Percentiles rank a stretch among this genome's conserved stretches.
Conservation (phyloP, 768 basidiomycete genomes). For the Tephrocybe sp. region DNA sequence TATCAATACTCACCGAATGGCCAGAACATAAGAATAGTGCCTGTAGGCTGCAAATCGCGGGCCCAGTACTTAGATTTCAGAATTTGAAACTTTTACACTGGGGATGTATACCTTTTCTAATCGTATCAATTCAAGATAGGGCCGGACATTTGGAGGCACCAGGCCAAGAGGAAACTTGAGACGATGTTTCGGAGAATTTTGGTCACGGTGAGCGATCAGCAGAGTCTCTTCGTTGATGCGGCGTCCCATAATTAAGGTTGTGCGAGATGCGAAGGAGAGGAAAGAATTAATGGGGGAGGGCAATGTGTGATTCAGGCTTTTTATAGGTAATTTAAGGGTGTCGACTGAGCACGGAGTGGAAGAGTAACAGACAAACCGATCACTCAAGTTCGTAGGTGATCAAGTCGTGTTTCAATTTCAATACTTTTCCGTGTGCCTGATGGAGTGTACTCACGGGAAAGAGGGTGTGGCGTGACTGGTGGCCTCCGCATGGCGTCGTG, state of each 20-base stretch:
- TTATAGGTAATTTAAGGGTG: slow-evolving; percentile 9
- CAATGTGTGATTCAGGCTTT: slow-evolving; percentile 6
- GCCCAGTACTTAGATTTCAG: not conserved
- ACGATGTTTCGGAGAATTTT: slow-evolving; percentile 6
- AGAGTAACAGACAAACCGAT: not conserved
- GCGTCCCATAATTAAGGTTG: slow-evolving; percentile 17
- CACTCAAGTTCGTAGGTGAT: not conserved
- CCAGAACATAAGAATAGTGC: slow-evolving; percentile 52
- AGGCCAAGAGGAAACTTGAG: slow-evolving; percentile 14
- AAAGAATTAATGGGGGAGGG: not conserved
- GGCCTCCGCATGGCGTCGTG: slow-evolving; percentile 2
- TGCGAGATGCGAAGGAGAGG: not conserved
- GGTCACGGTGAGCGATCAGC: slow-evolving; percentile 19
- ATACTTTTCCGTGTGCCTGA: slow-evolving; percentile 6
- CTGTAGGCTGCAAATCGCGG: slow-evolving; percentile 36
- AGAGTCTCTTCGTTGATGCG: slow-evolving; percentile 20
- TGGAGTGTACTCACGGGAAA: slow-evolving; percentile 3
- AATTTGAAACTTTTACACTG: not conserved
- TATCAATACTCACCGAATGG: slow-evolving; percentile 38
- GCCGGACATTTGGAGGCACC: not conserved
- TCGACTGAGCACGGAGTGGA: not conserved
- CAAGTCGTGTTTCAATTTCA: slow-evolving; percentile 8
- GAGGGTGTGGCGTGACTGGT: slow-evolving; percentile 4
- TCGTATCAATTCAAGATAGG: slow-evolving; percentile 35
- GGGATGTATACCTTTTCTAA: slow-evolving; percentile 39